Evolutionary conservation across 2,329 filamentous ascomycete species (phyloP), one percentile per base, ranked within the genome.

Genomic region (Cladosporium sp.): DNA sequence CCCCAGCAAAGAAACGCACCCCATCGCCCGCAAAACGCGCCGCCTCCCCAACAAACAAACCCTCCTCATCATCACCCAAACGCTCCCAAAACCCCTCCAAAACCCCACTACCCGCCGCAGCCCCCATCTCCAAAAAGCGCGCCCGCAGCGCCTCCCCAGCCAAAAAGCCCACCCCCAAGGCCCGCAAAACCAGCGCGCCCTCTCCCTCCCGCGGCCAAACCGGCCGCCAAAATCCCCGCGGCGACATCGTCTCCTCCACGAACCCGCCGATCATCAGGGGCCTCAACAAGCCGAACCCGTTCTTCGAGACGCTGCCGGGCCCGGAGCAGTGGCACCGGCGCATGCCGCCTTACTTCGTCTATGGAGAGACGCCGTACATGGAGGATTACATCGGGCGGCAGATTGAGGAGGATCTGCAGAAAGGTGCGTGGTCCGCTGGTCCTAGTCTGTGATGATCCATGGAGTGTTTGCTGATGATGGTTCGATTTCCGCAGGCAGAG

Each of bases 331-430:
- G 65, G 64, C 59, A 66, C 45, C 56, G 62, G 14, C 56, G 59
- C 22, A 64, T 65, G 58, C 60, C 63, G 28, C 54, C 58, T 3
- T 58, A 52, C 45, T 67, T 68, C 48, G 58, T 61, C 5, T 67
- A 66, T 28, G 64, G 63, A 28, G 65, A 68, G 53, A 68, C 64
- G 38, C 60, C 61, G 32, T 58, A 57, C 34, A 63, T 63, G 59
- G 59, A 63, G 55, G 43, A 56, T 42, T 46, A 56, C 18, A 52
- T 60, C 38, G 64, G 64, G 40, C 52, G 55, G 40, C 57, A 64
- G 54, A 66, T 68, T 37, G 57, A 59, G 22, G 53, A 54, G 18
- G 65, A 68, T 55, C 51, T 68, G 9, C 46, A 53, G 13, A 58
- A 59, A 38, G 54, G 64, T 63, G 52, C 59, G 61, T 43, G 10